Evolutionary conservation across 2,329 filamentous ascomycete genomes (phyloP).

Genomic region (Cladosporium sphaerospermum): DNA sequence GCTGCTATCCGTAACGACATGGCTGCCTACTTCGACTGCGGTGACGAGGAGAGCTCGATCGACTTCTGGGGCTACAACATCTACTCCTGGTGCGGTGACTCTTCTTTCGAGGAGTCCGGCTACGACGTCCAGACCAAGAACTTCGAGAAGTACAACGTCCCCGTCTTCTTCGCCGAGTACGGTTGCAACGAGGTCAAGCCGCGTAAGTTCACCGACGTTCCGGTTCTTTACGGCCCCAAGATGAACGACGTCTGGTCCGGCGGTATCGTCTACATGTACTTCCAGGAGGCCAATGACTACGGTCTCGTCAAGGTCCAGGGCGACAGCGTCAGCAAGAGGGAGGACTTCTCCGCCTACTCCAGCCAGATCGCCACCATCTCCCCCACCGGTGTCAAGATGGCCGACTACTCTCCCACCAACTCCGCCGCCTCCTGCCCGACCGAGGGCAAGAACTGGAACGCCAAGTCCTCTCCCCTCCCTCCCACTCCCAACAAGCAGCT

Average conservation of each 20-base stretch:
- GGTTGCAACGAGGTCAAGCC: conserved; percentile 75
- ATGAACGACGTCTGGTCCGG: conserved; percentile 90
- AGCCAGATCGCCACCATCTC: conserved; percentile 61
- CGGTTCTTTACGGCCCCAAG: conserved; percentile 66
- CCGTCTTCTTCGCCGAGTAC: conserved; percentile 98
- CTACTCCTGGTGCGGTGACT: conserved; percentile 96
- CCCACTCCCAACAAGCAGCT: conserved; percentile 72
- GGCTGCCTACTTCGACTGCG: conserved; percentile 93
- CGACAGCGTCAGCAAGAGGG: conserved; percentile 57
- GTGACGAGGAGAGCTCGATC: conserved; percentile 59
- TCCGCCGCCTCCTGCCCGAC: conserved; percentile 65
- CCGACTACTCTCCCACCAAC: conserved; percentile 68
- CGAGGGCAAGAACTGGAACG: conserved; percentile 60
- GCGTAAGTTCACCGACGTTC: conserved; percentile 80
- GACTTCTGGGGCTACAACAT: conserved; percentile 99
- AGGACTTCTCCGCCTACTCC: conserved; percentile 69
- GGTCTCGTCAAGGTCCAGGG: conserved; percentile 64
- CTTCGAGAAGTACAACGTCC: conserved; percentile 83
- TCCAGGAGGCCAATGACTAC: conserved; percentile 84
- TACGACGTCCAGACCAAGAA: conserved; percentile 79
- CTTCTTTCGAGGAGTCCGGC: conserved; percentile 67
- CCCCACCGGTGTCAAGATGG: conserved; percentile 60
- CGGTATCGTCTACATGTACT: conserved; percentile 99
- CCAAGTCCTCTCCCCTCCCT: conserved; percentile 62
- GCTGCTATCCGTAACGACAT: conserved; percentile 72